A percentile compares a stretch with the other conserved stretches of the same genome.
Evolutionary conservation across 352 stramenopile species (phyloP).

Genomic region (Phytophthora vignae): DNA sequence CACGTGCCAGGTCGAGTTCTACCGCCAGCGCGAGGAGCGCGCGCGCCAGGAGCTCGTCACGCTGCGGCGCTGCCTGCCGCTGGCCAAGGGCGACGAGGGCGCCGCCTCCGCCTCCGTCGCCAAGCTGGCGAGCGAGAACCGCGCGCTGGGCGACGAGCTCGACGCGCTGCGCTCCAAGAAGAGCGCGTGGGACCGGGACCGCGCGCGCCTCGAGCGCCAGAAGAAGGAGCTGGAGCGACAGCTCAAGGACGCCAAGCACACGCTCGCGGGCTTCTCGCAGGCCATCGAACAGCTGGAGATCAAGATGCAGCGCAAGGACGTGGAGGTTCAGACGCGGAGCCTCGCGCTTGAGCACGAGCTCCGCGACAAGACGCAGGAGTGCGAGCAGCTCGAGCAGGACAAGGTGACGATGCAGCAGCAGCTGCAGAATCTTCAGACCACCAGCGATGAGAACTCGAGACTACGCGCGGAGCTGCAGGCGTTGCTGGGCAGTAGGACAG

Average conservation of each 20-base stretch:
- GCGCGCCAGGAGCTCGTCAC: constrained; percentile 71
- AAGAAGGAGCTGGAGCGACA: constrained; percentile 64
- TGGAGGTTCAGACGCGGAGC: constrained; percentile 62
- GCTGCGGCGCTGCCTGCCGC: constrained; percentile 49
- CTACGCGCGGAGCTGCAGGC: constrained; percentile 47
- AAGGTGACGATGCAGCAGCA: constrained; percentile 25
- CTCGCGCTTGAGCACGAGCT: constrained; percentile 66
- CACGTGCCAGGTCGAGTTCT: constrained; percentile 81
- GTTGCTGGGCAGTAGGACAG: constrained; percentile 20
- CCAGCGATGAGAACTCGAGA: constrained; percentile 52
- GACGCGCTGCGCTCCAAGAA: constrained; percentile 54
- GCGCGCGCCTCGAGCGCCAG: constrained; percentile 48
- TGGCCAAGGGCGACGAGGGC: constrained; percentile 33
- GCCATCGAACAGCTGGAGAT: constrained; percentile 81
- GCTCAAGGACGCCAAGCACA: constrained; percentile 63
- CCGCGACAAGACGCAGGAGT: constrained; percentile 50
- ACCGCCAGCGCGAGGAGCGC: constrained; percentile 76
- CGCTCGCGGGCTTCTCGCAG: constrained; percentile 67
- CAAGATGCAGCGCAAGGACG: constrained; percentile 79
- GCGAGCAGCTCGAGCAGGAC: constrained; percentile 45
- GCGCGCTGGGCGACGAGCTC: constrained; percentile 64
- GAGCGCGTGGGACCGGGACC: constrained; percentile 52
- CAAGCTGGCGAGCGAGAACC: constrained; percentile 64
- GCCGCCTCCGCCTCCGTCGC: constrained; percentile 48
- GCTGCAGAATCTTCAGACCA: constrained; percentile 48